These are phyloP conservation scores for Gentiana straminea DNA, from an alignment of 257 asterid genomes.

Conservation along the genomic window DNA sequence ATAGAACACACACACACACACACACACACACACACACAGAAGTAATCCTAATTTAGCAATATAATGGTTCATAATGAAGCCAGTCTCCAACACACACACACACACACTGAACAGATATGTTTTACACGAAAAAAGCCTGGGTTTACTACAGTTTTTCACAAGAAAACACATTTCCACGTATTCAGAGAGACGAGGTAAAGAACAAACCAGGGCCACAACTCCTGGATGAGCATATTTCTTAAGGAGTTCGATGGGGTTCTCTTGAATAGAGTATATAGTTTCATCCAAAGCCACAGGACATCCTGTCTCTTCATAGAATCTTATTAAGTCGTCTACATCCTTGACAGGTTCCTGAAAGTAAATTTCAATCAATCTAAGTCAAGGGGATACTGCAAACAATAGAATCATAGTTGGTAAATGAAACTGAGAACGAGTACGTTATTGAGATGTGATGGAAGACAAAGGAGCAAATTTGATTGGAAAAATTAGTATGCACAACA, in stretches of 20 bases:
- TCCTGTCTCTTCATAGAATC: slow-evolving; percentile 78
- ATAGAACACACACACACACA: too few species aligned
- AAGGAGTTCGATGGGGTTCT: slow-evolving; percentile 43
- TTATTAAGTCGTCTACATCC: slow-evolving; percentile 59
- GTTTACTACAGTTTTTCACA: too few species aligned
- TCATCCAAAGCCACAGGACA: slow-evolving; percentile 94
- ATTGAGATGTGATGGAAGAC: not conserved
- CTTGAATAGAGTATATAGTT: slow-evolving; percentile 45
- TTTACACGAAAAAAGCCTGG: too few species aligned
- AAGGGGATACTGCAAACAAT: not conserved
- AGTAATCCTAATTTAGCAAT: too few species aligned
- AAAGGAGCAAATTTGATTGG: not conserved
- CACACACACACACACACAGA: too few species aligned
- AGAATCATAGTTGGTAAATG: not conserved
- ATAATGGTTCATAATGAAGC: too few species aligned
- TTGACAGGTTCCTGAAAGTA: slow-evolving; percentile 72
- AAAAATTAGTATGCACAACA: not conserved
- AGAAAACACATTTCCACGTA: not conserved
- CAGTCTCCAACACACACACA: too few species aligned
- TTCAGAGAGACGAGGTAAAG: slow-evolving; percentile 1
- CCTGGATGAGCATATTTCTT: slow-evolving; percentile 63
- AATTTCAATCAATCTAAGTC: not conserved
- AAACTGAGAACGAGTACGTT: not conserved
- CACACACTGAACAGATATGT: too few species aligned
- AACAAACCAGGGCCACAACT: slow-evolving; percentile 68